Evolutionary conservation across 192 early-diverging fungal species (phyloP).

Genomic region (Gaertneriomyces semiglobifer): DNA sequence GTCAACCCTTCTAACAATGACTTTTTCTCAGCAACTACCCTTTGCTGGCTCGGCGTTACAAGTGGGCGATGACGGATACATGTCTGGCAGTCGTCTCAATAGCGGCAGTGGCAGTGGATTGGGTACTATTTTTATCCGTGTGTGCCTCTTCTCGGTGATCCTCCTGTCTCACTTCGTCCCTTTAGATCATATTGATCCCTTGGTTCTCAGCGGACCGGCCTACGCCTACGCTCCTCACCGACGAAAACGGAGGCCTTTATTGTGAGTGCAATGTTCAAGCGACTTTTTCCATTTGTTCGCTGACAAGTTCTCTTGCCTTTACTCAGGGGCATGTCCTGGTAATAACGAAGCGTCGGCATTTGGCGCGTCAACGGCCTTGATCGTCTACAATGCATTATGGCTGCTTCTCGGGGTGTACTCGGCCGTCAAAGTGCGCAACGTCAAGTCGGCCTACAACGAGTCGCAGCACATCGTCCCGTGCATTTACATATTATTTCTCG

Average conservation of each 20-base stretch:
- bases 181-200: constrained; percentile 4
- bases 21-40: constrained; percentile 10
- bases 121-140: neutral
- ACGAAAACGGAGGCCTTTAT: neutral
- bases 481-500: constrained; percentile 11
- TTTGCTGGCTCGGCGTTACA: neutral
- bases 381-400: constrained; percentile 12
- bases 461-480: constrained; percentile 12
- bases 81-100: neutral
- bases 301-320: neutral
- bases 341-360: neutral
- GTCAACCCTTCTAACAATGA: neutral
- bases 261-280: constrained; percentile 6
- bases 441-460: constrained; percentile 21
- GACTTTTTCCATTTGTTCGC: neutral
- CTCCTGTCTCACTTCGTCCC: neutral
- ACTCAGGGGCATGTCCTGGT: constrained; percentile 1
- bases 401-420: constrained; percentile 9
- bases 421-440: constrained; percentile 14
- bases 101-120: constrained; percentile 7
- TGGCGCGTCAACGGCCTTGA: constrained; percentile 4
- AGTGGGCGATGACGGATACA: constrained; percentile 1
- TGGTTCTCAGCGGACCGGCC: constrained; percentile 10
- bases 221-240: neutral
- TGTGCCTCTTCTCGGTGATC: neutral